A percentile compares a stretch with the other conserved stretches of the same genome.
phyloP scores from a whole-genome alignment of 202 grass and related monocot genomes.

The Cymbopogon flexuosus region DNA sequence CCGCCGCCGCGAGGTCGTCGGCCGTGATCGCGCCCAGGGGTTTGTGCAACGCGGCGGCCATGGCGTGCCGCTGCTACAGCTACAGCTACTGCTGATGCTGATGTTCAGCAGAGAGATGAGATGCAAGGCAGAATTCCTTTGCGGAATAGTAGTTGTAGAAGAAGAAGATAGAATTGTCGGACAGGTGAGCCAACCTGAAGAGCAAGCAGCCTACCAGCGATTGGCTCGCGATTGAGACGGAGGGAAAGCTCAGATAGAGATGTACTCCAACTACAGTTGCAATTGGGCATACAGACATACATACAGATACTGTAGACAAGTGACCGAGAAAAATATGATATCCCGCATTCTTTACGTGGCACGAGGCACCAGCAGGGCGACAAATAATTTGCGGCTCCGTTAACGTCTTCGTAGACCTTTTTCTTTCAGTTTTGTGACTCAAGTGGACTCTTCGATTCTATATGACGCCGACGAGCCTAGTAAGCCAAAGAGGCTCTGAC shows the following conservation, averaged over 20 bases:
- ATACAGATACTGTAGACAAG: background rate
- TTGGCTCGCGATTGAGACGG: background rate
- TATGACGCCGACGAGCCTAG: too few species aligned
- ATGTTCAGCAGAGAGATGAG: background rate
- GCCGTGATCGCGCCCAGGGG: slow-evolving; percentile 51
- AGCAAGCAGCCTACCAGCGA: background rate
- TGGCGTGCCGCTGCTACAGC: slow-evolving; percentile 9
- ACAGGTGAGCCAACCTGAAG: background rate
- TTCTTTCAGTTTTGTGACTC: background rate
- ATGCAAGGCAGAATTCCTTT: background rate
- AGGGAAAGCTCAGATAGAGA: background rate
- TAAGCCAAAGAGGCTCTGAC: background rate
- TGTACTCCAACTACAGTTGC: too few species aligned
- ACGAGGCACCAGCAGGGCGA: background rate
- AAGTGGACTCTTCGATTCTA: background rate
- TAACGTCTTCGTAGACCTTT: background rate
- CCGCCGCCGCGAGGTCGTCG: slow-evolving; percentile 57
- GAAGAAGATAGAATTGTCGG: background rate
- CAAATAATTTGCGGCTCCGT: background rate
- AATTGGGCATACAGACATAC: too few species aligned
- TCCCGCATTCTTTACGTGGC: background rate
- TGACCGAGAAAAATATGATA: background rate
- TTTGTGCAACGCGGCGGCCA: slow-evolving; percentile 49
- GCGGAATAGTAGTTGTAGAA: background rate
- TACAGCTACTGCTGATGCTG: background rate